Evolutionary conservation across 2,329 filamentous ascomycete genomes (phyloP).

Genomic region (Aureobasidium sp.): DNA sequence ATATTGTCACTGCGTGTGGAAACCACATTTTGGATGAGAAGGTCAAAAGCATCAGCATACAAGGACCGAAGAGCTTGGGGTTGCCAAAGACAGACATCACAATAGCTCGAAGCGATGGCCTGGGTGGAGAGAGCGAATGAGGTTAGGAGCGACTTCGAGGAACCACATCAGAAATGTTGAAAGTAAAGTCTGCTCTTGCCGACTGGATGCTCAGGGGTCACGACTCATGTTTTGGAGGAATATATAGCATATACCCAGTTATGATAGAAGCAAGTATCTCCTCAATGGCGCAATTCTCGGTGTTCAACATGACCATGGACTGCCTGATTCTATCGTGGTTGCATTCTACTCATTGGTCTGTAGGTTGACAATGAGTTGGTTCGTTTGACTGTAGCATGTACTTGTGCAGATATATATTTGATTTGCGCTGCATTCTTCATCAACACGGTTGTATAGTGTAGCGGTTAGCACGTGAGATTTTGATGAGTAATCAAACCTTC

Average conservation of each 20-base stretch:
- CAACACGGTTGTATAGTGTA: conserved; percentile 13
- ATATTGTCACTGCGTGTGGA: neutral
- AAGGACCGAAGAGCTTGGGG: conserved; percentile 5
- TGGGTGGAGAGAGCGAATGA: neutral
- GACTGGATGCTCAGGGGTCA: too few species aligned
- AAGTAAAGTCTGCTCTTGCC: too few species aligned
- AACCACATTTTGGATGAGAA: neutral
- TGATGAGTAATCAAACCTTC: conserved; percentile 3
- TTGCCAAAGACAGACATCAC: neutral
- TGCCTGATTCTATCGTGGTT: too few species aligned
- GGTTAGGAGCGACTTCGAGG: neutral
- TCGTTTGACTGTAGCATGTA: too few species aligned
- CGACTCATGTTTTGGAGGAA: too few species aligned
- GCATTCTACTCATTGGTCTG: too few species aligned
- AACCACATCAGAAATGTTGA: too few species aligned
- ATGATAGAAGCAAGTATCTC: too few species aligned
- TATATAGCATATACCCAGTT: too few species aligned
- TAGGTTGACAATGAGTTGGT: too few species aligned
- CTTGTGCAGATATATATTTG: neutral
- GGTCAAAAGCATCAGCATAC: neutral
- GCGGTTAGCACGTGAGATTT: conserved; percentile 15
- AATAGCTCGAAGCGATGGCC: neutral
- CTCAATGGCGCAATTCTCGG: too few species aligned
- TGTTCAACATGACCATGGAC: too few species aligned
- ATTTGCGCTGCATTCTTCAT: neutral